Evolutionary conservation across 305 asterid genomes (phyloP), one percentile per base, ranked within the genome.

Genomic region (Nicotiana rustica): DNA sequence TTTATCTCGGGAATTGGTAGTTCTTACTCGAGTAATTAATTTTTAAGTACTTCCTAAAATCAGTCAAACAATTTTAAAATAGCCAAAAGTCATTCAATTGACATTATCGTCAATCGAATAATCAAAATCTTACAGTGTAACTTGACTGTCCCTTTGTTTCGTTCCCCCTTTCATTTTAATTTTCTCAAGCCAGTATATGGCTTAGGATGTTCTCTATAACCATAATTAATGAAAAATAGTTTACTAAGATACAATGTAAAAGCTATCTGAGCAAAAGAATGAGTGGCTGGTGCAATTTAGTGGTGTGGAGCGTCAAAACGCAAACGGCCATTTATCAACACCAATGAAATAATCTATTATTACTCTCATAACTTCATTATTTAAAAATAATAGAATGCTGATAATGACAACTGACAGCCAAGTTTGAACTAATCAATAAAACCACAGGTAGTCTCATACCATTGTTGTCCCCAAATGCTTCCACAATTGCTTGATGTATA

Each of bases 381-480:
- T 7, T 35, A 10, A 38, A 67, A 67, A 67, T 67, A 33, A 67
- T 67, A 33, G 21, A 7, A 67, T 67, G 75, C 19, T 19, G 19
- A 71, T 19, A 44, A 71, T 5, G 14, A 68, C 35, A 31, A 31
- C 33, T 31, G 33, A 31, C 25, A n/a, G 56, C 31, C 35, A 18
- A 70, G 41, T 41, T 47, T 71, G 14, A 13, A 65, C 18, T 73
- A 18, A 84, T 70, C 29, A 82, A 81, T 4, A 80, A 18, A 12
- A 41, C 6, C 47, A 14, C 31, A 65, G 14, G 14, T 44, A 15
- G 76, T 21, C 33, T 66, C 87, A 60, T 85, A 90, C 91, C 91
- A 52, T 85, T 84, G 29, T 85, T 84, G 29, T 85, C 88, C 82
- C 84, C 91, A 85, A 90, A 90, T 65, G 88, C 91, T 57, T 90